These are phyloP conservation scores for Tricholoma flavovirens DNA, from an alignment of 768 basidiomycete genomes.

Conservation along the genomic window DNA sequence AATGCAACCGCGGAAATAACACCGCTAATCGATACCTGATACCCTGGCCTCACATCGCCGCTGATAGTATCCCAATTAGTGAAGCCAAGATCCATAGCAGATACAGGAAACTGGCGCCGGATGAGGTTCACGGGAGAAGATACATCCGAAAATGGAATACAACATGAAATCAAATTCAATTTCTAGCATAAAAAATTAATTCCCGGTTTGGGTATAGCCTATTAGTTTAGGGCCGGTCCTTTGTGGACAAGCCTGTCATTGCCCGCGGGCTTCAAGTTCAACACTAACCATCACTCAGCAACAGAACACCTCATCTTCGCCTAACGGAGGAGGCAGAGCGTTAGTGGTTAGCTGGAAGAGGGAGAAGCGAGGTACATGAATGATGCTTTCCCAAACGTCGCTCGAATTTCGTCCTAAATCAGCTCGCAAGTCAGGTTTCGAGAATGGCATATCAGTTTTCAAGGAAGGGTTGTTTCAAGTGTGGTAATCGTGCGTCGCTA, in stretches of 20 bases:
- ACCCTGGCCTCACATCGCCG: neutral
- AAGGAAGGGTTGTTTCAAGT: conserved; percentile 90
- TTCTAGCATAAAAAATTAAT: neutral
- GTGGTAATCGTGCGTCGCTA: conserved; percentile 73
- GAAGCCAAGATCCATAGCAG: conserved; percentile 2
- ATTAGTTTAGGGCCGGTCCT: conserved; percentile 24
- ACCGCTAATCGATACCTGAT: conserved; percentile 21
- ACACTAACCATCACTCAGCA: conserved; percentile 31
- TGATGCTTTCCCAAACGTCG: conserved; percentile 1
- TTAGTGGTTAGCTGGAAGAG: conserved; percentile 65
- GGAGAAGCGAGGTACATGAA: conserved; percentile 54
- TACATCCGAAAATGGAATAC: neutral
- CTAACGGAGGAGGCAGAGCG: conserved; percentile 63
- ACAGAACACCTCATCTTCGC: conserved; percentile 47
- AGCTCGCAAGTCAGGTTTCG: conserved; percentile 33
- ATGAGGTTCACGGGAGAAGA: conserved; percentile 17
- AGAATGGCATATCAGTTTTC: conserved; percentile 80
- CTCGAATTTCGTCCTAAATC: conserved; percentile 7
- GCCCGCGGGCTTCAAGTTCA: conserved; percentile 19
- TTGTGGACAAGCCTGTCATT: conserved; percentile 4
- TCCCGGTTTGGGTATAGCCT: neutral
- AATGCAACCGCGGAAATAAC: conserved; percentile 1
- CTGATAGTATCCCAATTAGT: neutral
- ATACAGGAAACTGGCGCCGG: neutral
- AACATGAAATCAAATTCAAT: neutral